Evolutionary conservation across 2,329 filamentous ascomycete genomes (phyloP).

Genomic region (Aspergillus fijiensis): DNA sequence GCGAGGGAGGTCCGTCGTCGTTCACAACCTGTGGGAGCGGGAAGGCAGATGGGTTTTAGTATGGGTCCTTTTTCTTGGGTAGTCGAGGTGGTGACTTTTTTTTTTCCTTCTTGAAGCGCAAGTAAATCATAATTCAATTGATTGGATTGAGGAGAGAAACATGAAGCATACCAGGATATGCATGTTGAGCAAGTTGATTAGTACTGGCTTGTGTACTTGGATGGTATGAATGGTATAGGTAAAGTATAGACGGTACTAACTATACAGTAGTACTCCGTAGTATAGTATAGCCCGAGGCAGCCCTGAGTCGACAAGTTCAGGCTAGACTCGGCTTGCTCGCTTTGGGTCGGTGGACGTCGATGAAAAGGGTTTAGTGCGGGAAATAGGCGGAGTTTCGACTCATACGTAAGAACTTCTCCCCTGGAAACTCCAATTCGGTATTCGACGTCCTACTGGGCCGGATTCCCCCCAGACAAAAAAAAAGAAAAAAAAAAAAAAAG

Average conservation of each 20-base stretch:
- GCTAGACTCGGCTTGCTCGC: not conserved
- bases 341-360: not conserved
- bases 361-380: not conserved
- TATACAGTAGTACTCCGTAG: not conserved
- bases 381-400: not conserved
- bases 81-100: too few species aligned
- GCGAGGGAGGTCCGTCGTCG: conserved; percentile 73
- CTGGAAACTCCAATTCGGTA: not conserved
- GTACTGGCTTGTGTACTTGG: too few species aligned
- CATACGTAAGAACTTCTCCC: not conserved
- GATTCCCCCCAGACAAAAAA: not conserved
- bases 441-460: too few species aligned
- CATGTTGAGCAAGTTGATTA: conserved; percentile 28
- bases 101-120: too few species aligned
- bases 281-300: not conserved
- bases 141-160: conserved; percentile 10
- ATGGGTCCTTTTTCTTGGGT: not conserved
- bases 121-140: not conserved
- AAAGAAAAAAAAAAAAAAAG: not conserved
- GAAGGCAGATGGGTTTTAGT: not conserved
- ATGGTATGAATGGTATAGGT: not conserved
- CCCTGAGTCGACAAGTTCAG: not conserved
- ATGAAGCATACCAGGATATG: conserved; percentile 47
- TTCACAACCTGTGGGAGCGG: conserved; percentile 49
- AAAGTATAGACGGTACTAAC: not conserved